Percentiles rank a stretch among this genome's conserved stretches.
Conservation (phyloP, 1,139 yeast genomes). For the Candida sanyaensis region DNA sequence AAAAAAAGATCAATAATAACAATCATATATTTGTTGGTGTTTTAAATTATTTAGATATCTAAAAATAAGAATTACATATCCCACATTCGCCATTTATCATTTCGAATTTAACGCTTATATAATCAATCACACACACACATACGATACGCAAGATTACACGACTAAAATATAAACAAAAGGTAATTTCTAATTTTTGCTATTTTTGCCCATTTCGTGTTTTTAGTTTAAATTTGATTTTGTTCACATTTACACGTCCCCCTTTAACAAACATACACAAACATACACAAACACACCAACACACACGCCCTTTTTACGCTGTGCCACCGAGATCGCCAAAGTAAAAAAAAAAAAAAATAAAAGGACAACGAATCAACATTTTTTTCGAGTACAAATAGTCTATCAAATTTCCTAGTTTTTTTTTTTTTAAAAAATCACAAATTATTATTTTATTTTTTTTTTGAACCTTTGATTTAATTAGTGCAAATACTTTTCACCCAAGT, state of each 20-base stretch:
- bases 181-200: too few relatives aligned
- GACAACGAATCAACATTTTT: conserved; percentile 10
- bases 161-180: too few relatives aligned
- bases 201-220: neutral
- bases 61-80: too few relatives aligned
- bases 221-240: neutral
- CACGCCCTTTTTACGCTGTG: neutral
- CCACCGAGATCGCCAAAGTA: conserved; percentile 1
- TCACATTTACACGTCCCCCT: neutral
- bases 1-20: neutral
- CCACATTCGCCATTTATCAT: too few relatives aligned
- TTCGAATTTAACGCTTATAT: too few relatives aligned
- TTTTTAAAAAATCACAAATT: neutral
- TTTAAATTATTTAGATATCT: too few relatives aligned
- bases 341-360: conserved; percentile 5
- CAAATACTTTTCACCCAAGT: too few relatives aligned
- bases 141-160: too few relatives aligned
- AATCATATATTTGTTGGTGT: neutral
- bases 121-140: too few relatives aligned
- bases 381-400: neutral
- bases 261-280: too few relatives aligned
- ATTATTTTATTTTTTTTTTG: too few relatives aligned
- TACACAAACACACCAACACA: neutral
- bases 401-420: neutral
- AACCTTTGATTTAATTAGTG: too few relatives aligned